A percentile compares a stretch with the other conserved stretches of the same genome.
Conservation (phyloP, 108 stramenopile genomes). For the Skeletonema grethae region DNA sequence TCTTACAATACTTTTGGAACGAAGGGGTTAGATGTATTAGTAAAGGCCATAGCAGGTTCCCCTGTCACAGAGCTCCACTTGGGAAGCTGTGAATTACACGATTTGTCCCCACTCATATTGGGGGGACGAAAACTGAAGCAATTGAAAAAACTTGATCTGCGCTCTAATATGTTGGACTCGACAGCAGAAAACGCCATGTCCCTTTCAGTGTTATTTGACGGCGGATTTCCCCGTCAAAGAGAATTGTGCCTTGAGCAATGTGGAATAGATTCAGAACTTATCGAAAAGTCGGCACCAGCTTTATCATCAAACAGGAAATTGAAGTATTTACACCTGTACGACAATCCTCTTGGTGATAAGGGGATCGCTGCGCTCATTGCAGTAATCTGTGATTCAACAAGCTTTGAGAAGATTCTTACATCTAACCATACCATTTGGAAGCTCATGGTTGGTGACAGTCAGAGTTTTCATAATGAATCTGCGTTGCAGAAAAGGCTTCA, state of each 20-base stretch:
- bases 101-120: not conserved
- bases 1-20: constrained; percentile 12
- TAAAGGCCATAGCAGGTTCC: constrained; percentile 15
- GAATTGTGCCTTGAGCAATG: not conserved
- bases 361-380: constrained; percentile 13
- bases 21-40: constrained; percentile 16
- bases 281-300: constrained; percentile 12
- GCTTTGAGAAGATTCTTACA: constrained; percentile 26
- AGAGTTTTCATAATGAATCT: not conserved
- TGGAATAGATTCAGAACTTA: constrained; percentile 11
- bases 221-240: constrained; percentile 7
- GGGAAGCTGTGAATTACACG: not conserved
- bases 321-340: not conserved
- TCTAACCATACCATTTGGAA: constrained; percentile 21
- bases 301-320: constrained; percentile 11
- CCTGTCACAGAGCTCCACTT: constrained; percentile 4
- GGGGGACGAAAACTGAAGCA: constrained; percentile 2
- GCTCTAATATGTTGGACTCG: not conserved
- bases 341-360: constrained; percentile 6
- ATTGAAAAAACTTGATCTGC: not conserved
- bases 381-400: constrained; percentile 12
- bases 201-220: constrained; percentile 9
- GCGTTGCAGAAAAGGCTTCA: not conserved
- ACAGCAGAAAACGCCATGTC: not conserved
- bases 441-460: not conserved